These are phyloP conservation scores for Wallacemonas rigidus DNA, from an alignment of 208 protist species.

Conservation along the genomic window DNA sequence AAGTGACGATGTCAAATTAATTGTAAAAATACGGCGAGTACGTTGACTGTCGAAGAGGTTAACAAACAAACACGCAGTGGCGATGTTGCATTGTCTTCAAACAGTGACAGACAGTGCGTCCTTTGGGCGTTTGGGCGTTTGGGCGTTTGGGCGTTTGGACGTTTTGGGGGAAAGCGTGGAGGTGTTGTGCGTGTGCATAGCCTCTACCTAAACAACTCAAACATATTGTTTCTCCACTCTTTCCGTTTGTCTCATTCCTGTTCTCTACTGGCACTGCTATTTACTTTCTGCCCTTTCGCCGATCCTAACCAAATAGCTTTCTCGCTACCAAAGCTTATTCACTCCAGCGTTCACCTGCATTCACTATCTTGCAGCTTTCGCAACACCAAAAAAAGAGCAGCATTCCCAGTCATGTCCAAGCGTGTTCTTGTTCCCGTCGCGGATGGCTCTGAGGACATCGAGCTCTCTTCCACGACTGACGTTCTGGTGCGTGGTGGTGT, in stretches of 20 bases:
- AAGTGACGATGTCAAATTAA: too few relatives aligned
- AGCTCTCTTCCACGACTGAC: constrained; percentile 83
- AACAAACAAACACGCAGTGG: too few relatives aligned
- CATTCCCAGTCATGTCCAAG: constrained; percentile 31
- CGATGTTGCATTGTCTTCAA: too few relatives aligned
- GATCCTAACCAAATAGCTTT: constrained; percentile 3
- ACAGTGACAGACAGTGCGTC: too few relatives aligned
- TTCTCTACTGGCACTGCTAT: constrained; percentile 5
- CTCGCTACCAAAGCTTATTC: constrained; percentile 17
- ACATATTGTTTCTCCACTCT: not conserved
- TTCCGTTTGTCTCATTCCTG: constrained; percentile 5
- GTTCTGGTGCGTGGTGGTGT: constrained; percentile 72
- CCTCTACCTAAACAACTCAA: too few relatives aligned
- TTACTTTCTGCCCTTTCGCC: constrained; percentile 16
- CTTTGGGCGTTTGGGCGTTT: too few relatives aligned
- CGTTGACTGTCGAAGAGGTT: too few relatives aligned
- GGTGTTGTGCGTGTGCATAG: too few relatives aligned
- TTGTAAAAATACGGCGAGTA: too few relatives aligned
- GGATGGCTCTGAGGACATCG: constrained; percentile 88
- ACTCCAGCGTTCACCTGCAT: not conserved
- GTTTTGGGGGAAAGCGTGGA: too few relatives aligned
- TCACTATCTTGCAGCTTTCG: constrained; percentile 3
- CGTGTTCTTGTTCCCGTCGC: constrained; percentile 82
- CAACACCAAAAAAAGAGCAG: not conserved
- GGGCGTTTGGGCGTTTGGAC: too few relatives aligned